Base-by-base conservation (phyloP, 768 basidiomycete species). In the Wakefieldia striispora region DNA sequence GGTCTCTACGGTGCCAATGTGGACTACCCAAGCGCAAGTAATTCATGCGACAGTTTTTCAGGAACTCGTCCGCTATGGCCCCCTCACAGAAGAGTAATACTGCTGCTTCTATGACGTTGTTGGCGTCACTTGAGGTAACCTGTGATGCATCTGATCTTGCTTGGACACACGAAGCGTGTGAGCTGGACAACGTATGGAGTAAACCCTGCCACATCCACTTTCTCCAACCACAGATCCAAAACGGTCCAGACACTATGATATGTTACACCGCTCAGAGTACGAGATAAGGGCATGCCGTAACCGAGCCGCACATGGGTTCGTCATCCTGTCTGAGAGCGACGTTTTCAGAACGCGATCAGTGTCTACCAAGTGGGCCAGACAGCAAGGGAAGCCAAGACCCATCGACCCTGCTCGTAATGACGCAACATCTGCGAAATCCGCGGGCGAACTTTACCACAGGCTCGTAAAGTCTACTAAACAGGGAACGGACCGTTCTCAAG, bases 1-100 rank as follows among this genome's bases (percentile, higher is more conserved):
- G 66, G 65, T 68, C 65, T 62, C 49, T 51, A 55, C 48, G 51
- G 47, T 58, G 60, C 65, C 59, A 65, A 41, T 41, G 4, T 56
- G 45, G 47, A 47, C 43, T 48, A 50, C 36, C 57, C 47, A 31
- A 49, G 26, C 43, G 50, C 39, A 43, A 50, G 34, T 56, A 56
- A 47, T 56, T 46, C 50, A 59, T 39, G 41, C 54, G 49, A 55
- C 45, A 46, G 23, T 42, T 60, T n/a, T 57, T 52, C 59, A 59
- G 59, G 51, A 48, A 67, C 56, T 26, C 40, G 23, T 36, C 21
- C 45, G 20, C 26, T 41, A 44, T 58, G 54, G n/a, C n/a, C 39
- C 50, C 50, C 43, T 39, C 40, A 29, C 16, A 39, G 11, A 47
- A 57, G 54, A 55, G 61, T 67, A 61, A 68, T 62, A 49, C 21